These are phyloP conservation scores for Amylocarpus encephaloides DNA, from an alignment of 2,329 filamentous ascomycete genomes.

Conservation along the genomic window DNA sequence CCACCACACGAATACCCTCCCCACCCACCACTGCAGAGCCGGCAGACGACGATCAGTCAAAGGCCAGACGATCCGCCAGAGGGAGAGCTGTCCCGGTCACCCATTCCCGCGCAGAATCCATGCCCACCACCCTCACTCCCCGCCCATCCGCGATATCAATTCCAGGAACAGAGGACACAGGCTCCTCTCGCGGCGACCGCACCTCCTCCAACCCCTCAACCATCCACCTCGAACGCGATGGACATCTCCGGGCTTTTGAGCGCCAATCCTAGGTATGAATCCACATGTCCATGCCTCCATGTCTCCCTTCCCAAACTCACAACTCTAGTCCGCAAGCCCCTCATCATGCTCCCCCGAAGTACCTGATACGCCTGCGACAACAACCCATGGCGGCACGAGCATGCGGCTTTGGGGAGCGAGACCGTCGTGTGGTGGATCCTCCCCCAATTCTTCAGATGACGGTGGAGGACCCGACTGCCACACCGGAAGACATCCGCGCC, in stretches of 20 bases:
- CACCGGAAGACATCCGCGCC: slow-evolving; percentile 45
- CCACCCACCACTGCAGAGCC: slow-evolving; percentile 11
- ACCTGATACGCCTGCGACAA: slow-evolving; percentile 57
- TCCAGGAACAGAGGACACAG: not conserved
- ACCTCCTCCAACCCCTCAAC: slow-evolving; percentile 5
- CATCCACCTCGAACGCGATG: slow-evolving; percentile 15
- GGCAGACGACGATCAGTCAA: slow-evolving; percentile 18
- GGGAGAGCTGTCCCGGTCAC: not conserved
- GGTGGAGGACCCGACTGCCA: slow-evolving; percentile 51
- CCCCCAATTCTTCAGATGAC: slow-evolving; percentile 73
- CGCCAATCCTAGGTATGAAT: slow-evolving; percentile 13
- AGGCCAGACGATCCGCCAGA: slow-evolving; percentile 13
- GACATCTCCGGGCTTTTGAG: slow-evolving; percentile 23
- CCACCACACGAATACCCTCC: not conserved
- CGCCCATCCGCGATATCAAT: not conserved
- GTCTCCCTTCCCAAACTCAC: slow-evolving; percentile 9
- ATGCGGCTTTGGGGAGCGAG: slow-evolving; percentile 77
- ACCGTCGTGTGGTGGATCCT: slow-evolving; percentile 75
- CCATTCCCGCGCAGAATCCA: not conserved
- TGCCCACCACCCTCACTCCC: not conserved
- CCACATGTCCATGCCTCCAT: no score
- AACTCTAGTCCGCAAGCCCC: slow-evolving; percentile 9
- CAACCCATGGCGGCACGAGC: slow-evolving; percentile 72
- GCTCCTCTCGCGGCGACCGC: not conserved
- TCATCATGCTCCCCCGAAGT: slow-evolving; percentile 10